phyloP scores from a whole-genome alignment of 495 filamentous ascomycete genomes.

The Collariella sp. region DNA sequence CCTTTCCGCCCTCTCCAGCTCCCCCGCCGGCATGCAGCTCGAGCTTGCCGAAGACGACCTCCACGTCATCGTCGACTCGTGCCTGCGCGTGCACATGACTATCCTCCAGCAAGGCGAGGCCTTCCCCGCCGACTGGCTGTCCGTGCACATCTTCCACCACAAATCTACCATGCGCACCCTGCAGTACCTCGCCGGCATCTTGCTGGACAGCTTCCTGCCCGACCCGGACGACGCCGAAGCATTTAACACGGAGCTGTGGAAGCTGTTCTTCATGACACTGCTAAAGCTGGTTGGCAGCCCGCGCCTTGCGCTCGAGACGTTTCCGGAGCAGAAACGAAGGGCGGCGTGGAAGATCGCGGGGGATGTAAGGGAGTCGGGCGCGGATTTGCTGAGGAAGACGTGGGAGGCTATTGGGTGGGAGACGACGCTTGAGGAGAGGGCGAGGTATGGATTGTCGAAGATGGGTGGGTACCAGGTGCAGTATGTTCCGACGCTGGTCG shows the following conservation, averaged over 20 bases:
- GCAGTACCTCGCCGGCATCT: constrained; percentile 69
- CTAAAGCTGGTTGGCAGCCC: constrained; percentile 83
- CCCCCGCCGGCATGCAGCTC: constrained; percentile 56
- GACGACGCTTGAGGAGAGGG: constrained; percentile 62
- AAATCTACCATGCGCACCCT: constrained; percentile 80
- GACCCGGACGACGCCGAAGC: constrained; percentile 84
- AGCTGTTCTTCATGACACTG: constrained; percentile 79
- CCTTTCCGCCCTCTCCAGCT: constrained; percentile 68
- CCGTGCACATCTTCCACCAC: constrained; percentile 90
- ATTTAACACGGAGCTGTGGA: constrained; percentile 92
- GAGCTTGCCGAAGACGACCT: constrained; percentile 70
- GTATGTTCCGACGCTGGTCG: constrained; percentile 86
- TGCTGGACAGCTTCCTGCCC: constrained; percentile 72
- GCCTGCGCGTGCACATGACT: constrained; percentile 75
- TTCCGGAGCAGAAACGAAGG: constrained; percentile 90
- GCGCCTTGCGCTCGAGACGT: constrained; percentile 85
- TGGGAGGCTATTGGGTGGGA: constrained; percentile 99
- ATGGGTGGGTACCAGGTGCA: constrained; percentile 97
- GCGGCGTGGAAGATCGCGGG: constrained; percentile 99
- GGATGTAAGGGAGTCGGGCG: constrained; percentile 87
- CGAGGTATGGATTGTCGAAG: constrained; percentile 66
- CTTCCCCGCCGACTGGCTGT: constrained; percentile 85
- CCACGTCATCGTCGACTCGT: constrained; percentile 61
- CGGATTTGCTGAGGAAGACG: constrained; percentile 68
- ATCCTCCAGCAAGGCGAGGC: constrained; percentile 83